A percentile compares a stretch with the other conserved stretches of the same genome.
These are phyloP conservation scores for Lachnellula hyalina DNA, from an alignment of 2,329 filamentous ascomycete genomes.

Conservation along the genomic window DNA sequence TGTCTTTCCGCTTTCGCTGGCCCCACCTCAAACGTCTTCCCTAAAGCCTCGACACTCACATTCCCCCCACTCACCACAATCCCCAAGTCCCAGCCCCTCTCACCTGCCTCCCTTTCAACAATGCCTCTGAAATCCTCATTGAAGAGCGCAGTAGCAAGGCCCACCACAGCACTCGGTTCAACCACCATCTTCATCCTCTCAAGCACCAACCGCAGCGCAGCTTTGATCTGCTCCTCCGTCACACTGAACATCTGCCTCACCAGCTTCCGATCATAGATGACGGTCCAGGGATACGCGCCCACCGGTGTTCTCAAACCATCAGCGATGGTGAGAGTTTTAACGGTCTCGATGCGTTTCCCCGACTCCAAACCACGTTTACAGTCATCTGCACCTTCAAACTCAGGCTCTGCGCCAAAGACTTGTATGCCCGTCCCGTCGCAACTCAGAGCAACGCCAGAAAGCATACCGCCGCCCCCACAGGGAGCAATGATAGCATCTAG, in stretches of 20 bases:
- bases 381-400: slow-evolving; percentile 79
- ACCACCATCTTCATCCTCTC: slow-evolving; percentile 89
- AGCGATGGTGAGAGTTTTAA: slow-evolving; percentile 76
- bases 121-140: slow-evolving; percentile 75
- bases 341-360: slow-evolving; percentile 58
- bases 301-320: slow-evolving; percentile 85
- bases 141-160: slow-evolving; percentile 73
- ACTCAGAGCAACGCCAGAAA: slow-evolving; percentile 75
- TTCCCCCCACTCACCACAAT: slow-evolving; percentile 58
- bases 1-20: slow-evolving; percentile 2
- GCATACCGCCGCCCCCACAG: slow-evolving; percentile 82
- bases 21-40: slow-evolving; percentile 40
- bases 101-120: slow-evolving; percentile 65
- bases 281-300: slow-evolving; percentile 66
- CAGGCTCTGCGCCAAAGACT: slow-evolving; percentile 86
- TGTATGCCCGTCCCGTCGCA: slow-evolving; percentile 63
- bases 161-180: slow-evolving; percentile 83
- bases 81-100: slow-evolving; percentile 67
- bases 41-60: slow-evolving; percentile 49
- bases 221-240: slow-evolving; percentile 74
- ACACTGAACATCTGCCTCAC: slow-evolving; percentile 69
- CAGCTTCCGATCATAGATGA: slow-evolving; percentile 68
- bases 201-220: slow-evolving; percentile 69
- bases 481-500: slow-evolving; percentile 75
- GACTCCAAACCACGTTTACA: slow-evolving; percentile 62